These are phyloP conservation scores for Carex parvula DNA, from an alignment of 176 grass and related monocot genomes.

Conservation along the genomic window DNA sequence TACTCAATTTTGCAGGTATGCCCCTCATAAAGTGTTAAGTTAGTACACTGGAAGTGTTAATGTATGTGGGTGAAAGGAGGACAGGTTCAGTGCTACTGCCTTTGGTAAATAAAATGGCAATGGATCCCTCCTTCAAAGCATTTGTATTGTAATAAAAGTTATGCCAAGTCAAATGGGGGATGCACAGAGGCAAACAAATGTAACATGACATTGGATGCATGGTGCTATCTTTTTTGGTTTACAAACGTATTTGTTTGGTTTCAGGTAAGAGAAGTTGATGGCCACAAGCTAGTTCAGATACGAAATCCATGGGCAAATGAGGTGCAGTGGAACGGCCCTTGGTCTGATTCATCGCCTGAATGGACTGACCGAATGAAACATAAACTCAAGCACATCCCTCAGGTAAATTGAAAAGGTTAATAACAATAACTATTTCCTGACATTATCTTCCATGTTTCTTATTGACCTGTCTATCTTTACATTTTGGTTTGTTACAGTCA, in stretches of 20 bases:
- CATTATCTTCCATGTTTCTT: background rate
- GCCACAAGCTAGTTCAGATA: constrained; percentile 97
- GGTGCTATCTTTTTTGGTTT: constrained; percentile 1
- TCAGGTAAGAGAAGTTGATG: constrained; percentile 96
- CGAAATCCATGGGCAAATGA: constrained; percentile 99
- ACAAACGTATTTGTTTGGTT: constrained; percentile 32
- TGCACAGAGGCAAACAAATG: background rate
- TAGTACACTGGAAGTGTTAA: background rate
- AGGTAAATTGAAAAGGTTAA: constrained; percentile 45
- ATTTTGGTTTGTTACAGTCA: constrained; percentile 43
- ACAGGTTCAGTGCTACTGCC: background rate
- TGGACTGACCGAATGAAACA: constrained; percentile 99
- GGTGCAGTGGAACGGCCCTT: constrained; percentile 98
- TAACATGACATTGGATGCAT: background rate
- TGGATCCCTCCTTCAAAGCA: background rate
- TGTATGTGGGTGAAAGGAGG: background rate
- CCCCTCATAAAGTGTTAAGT: background rate
- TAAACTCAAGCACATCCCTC: constrained; percentile 94
- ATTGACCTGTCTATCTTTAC: constrained; percentile 23
- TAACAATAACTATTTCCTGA: constrained; percentile 11
- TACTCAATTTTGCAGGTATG: constrained; percentile 99
- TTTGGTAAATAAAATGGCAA: background rate
- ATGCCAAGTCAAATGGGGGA: background rate
- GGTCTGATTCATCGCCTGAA: constrained; percentile 87
- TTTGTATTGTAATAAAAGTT: background rate